Conservation (phyloP, 495 filamentous ascomycete genomes). For the Lichenothelia convexa region DNA sequence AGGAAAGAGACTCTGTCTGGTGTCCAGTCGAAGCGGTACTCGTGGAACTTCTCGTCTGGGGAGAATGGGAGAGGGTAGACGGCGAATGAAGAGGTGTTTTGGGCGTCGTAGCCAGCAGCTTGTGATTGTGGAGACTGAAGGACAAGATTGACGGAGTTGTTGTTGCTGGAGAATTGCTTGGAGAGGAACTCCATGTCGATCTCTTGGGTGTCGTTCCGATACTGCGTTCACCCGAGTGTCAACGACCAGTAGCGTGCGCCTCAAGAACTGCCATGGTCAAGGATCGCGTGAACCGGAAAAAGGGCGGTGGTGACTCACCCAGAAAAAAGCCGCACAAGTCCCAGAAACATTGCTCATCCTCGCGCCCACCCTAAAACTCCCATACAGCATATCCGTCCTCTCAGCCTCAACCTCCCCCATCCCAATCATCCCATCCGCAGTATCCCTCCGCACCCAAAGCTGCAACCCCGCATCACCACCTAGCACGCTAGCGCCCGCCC, state of each 20-base stretch:
- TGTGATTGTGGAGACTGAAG: slow-evolving; percentile 42
- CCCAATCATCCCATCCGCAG: slow-evolving; percentile 32
- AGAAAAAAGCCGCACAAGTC: slow-evolving; percentile 64
- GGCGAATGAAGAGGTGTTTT: slow-evolving; percentile 33
- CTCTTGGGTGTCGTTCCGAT: slow-evolving; percentile 59
- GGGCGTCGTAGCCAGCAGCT: slow-evolving; percentile 36
- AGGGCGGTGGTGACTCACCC: too few relatives aligned
- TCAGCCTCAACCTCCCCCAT: slow-evolving; percentile 40
- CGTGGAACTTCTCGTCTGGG: slow-evolving; percentile 42
- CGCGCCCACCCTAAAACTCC: slow-evolving; percentile 47
- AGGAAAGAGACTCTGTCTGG: slow-evolving; percentile 42
- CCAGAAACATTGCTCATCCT: slow-evolving; percentile 38
- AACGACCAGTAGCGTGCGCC: too few relatives aligned
- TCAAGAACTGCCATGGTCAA: too few relatives aligned
- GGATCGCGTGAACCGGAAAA: too few relatives aligned
- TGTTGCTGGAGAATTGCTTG: slow-evolving; percentile 26
- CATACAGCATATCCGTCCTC: slow-evolving; percentile 41
- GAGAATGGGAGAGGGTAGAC: slow-evolving; percentile 39
- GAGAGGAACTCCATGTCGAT: slow-evolving; percentile 65
- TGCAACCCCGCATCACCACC: slow-evolving; percentile 38
- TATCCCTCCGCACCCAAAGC: slow-evolving; percentile 34
- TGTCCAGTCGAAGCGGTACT: slow-evolving; percentile 65
- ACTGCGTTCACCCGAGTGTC: slow-evolving; percentile 29
- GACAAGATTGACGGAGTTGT: slow-evolving; percentile 49
- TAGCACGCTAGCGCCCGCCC: slow-evolving; percentile 21